phyloP scores from a whole-genome alignment of 352 stramenopile species.

The Plasmopara muralis region DNA sequence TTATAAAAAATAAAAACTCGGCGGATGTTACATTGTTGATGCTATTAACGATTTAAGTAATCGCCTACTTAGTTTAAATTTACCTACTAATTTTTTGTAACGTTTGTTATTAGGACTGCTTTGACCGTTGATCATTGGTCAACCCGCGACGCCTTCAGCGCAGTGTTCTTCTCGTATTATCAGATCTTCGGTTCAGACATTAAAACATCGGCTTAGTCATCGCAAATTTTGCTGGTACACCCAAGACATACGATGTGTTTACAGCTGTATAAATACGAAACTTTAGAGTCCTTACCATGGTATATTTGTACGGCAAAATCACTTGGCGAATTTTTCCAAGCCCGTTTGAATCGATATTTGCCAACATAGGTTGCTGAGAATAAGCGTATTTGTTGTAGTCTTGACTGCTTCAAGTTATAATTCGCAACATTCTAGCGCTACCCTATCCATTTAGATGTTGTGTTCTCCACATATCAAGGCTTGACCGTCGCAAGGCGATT shows the following conservation, averaged over 20 bases:
- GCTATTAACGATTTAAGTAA: too few relatives aligned
- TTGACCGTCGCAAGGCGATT: constrained; percentile 10
- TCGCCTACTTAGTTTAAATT: too few relatives aligned
- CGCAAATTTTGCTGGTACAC: too few relatives aligned
- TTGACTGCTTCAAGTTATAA: neutral
- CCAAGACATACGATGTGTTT: too few relatives aligned
- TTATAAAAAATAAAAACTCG: neutral
- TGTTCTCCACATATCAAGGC: constrained; percentile 3
- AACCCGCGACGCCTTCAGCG: too few relatives aligned
- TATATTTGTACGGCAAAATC: neutral
- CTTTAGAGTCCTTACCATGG: neutral
- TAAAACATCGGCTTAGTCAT: too few relatives aligned
- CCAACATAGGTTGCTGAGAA: neutral
- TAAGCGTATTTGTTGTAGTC: neutral
- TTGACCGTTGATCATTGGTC: too few relatives aligned
- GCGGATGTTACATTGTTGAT: neutral
- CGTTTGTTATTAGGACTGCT: too few relatives aligned
- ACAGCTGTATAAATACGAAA: too few relatives aligned
- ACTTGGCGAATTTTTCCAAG: neutral
- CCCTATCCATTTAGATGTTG: neutral
- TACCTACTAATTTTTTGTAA: too few relatives aligned
- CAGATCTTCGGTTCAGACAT: too few relatives aligned
- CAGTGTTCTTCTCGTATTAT: too few relatives aligned
- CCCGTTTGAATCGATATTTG: neutral
- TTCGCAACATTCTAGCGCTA: neutral